Conservation (phyloP, 192 early-diverging fungal genomes). For the Podila minutissima region DNA sequence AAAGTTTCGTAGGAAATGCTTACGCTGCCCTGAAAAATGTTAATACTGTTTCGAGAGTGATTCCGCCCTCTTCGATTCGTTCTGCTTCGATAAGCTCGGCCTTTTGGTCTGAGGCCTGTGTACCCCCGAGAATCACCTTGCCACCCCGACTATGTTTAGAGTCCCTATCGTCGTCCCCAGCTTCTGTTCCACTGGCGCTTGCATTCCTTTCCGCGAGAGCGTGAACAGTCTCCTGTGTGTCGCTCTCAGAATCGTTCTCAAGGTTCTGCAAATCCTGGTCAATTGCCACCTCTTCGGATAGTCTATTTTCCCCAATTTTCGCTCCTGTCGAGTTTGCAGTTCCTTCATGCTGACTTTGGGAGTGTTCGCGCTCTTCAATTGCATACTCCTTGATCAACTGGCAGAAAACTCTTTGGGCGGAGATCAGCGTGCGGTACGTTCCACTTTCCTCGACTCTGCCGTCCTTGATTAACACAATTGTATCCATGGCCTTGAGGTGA, state of each 20-base stretch:
- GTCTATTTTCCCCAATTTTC: conserved; percentile 54
- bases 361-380: conserved; percentile 5
- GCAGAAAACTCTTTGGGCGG: conserved; percentile 27
- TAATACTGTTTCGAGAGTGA: conserved; percentile 18
- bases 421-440: conserved; percentile 61
- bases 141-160: neutral
- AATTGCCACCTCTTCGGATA: neutral
- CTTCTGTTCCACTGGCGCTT: too few species aligned
- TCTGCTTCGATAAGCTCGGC: conserved; percentile 23
- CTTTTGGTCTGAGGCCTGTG: too few species aligned
- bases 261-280: neutral
- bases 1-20: conserved; percentile 4
- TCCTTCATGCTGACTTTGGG: neutral
- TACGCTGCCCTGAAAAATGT: conserved; percentile 34
- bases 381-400: conserved; percentile 52
- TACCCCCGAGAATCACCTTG: neutral
- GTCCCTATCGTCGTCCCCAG: conserved; percentile 15
- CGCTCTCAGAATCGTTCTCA: too few species aligned
- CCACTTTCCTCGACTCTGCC: conserved; percentile 70
- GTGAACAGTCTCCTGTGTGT: too few species aligned
- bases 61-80: conserved; percentile 22
- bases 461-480: conserved; percentile 65
- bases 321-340: neutral
- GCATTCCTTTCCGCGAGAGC: too few species aligned
- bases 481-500: conserved; percentile 65